Evolutionary conservation across 1,284 basidiomycete species (phyloP).

Genomic region (Mycosarcoma mackinlayi): DNA sequence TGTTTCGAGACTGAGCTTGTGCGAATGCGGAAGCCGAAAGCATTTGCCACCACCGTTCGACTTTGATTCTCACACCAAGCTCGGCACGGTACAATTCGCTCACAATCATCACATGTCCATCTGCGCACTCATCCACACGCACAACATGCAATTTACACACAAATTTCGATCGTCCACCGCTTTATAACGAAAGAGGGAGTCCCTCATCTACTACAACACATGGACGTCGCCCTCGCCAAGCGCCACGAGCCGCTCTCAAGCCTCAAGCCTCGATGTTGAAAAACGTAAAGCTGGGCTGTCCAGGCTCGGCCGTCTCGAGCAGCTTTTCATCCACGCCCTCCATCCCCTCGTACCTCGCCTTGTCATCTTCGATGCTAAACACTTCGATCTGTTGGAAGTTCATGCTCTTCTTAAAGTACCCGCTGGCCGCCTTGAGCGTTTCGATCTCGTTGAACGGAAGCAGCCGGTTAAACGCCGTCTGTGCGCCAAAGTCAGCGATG

Average conservation of each 20-base stretch:
- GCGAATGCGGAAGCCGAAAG: too few species aligned
- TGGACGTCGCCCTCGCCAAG: too few species aligned
- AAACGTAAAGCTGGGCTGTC: slow-evolving; percentile 65
- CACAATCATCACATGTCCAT: too few species aligned
- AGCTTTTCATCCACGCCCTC: slow-evolving; percentile 75
- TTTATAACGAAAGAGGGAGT: too few species aligned
- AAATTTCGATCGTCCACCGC: too few species aligned
- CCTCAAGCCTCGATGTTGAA: slow-evolving; percentile 26
- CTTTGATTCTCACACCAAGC: too few species aligned
- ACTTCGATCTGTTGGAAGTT: slow-evolving; percentile 80
- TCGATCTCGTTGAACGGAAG: slow-evolving; percentile 86
- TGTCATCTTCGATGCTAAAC: slow-evolving; percentile 78
- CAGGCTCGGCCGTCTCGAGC: slow-evolving; percentile 88
- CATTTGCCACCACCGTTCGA: too few species aligned
- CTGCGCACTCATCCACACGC: too few species aligned
- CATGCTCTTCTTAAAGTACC: slow-evolving; percentile 85
- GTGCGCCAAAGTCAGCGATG: slow-evolving; percentile 80
- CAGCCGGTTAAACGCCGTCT: slow-evolving; percentile 85
- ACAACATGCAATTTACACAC: too few species aligned
- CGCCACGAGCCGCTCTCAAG: background rate
- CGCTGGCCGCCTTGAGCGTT: slow-evolving; percentile 72
- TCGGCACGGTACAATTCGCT: too few species aligned
- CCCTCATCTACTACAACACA: too few species aligned
- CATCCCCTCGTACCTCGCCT: slow-evolving; percentile 70
- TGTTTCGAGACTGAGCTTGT: too few species aligned